Base-by-base conservation (phyloP, 2,329 filamentous ascomycete genomes). In the Pseudogymnoascus verrucosus region DNA sequence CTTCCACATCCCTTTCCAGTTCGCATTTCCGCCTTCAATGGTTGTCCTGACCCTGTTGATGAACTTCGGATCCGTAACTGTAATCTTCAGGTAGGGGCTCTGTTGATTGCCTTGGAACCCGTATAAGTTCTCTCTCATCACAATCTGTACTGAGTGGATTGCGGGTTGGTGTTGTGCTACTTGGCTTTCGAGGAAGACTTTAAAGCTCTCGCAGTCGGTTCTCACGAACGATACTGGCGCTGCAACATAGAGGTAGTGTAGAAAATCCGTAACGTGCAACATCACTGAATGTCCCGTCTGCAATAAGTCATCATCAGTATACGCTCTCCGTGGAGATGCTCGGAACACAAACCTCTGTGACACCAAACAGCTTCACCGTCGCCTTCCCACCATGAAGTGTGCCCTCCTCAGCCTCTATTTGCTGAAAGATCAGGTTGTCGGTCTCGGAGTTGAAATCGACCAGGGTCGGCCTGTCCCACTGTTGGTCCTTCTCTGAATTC, bases 351-450 rank as follows among this genome's bases (percentile, higher is more conserved):
- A 86, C 86, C 80, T 89, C 86, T 36, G 91, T 96, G 3, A 98
- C 92, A 70, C 95, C 95, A 76, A 98, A 99, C 19, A 99, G 82
- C 79, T 95, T 96, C 64, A 99, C 85, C 0, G 91, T 88, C 0
- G 90, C 81, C 72, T 77, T 81, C 19, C 90, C 91, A 60, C 90
- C 90, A 73, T 88, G 79, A 1, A 97, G 76, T 3, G 86, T 89
- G 19, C 95, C 93, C 74, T 99, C 93, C 73, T 98, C 93, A 1
- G 87, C 89, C 72, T 99, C 96, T 69, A 99, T 99, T 72, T 96
- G 89, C 77, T 99, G 95, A 73, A 99, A 98, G 68, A 84, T 86
- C n/a, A 99, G 80, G 68, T 78, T 87, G 67, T 95, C 86, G 37
- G 78, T 85, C 62, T 82, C 74, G 7, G 87, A 81, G 65, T 88